Conservation (phyloP, 805 yeast species). For the Lipomyces chichibuensis region DNA sequence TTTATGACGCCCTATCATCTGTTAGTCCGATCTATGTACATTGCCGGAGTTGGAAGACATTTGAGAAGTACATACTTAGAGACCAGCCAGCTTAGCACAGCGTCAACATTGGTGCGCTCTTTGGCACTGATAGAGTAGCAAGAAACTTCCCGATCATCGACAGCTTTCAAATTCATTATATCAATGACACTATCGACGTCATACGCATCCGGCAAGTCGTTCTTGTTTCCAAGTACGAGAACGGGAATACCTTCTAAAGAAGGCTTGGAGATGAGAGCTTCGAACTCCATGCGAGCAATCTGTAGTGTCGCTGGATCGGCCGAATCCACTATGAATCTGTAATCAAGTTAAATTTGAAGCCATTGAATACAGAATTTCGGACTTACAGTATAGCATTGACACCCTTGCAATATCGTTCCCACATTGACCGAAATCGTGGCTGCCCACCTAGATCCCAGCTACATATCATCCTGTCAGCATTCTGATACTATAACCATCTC, state of each 20-base stretch:
- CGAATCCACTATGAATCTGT: slow-evolving; percentile 44
- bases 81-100: slow-evolving; percentile 46
- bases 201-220: slow-evolving; percentile 43
- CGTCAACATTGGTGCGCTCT: slow-evolving; percentile 42
- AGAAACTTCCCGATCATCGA: slow-evolving; percentile 43
- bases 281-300: slow-evolving; percentile 44
- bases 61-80: slow-evolving; percentile 31
- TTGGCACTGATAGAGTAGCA: slow-evolving; percentile 47
- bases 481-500: background rate
- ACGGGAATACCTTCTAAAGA: slow-evolving; percentile 44
- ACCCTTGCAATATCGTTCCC: slow-evolving; percentile 48
- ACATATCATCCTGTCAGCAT: background rate
- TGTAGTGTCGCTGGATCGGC: slow-evolving; percentile 43
- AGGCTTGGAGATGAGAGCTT: slow-evolving; percentile 41
- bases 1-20: background rate
- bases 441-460: slow-evolving; percentile 50
- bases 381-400: slow-evolving; percentile 44
- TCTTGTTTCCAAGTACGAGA: slow-evolving; percentile 46
- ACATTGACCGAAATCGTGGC: slow-evolving; percentile 47
- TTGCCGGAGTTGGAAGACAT: background rate
- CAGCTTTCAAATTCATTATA: slow-evolving; percentile 40
- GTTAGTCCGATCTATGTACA: background rate
- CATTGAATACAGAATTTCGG: background rate
- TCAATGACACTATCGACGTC: slow-evolving; percentile 44
- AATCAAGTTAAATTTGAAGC: background rate